These are phyloP conservation scores for Pythium vanterpoolii DNA, from an alignment of 352 stramenopile genomes.

Conservation along the genomic window DNA sequence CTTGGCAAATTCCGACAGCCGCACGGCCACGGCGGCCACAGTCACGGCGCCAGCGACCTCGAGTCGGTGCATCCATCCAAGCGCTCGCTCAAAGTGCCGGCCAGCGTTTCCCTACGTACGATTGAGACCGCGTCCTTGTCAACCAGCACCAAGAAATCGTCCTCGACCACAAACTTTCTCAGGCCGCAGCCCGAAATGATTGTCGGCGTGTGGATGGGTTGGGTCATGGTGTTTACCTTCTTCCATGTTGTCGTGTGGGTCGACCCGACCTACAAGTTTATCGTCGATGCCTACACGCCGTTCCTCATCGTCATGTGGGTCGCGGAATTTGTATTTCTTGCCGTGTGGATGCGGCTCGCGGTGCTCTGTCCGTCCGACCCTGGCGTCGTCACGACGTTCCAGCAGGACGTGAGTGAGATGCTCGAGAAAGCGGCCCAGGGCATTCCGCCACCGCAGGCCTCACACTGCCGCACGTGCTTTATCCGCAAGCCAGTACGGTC, in stretches of 20 bases:
- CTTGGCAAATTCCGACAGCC: slow-evolving; percentile 35
- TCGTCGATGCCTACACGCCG: slow-evolving; percentile 27
- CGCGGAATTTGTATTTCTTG: slow-evolving; percentile 45
- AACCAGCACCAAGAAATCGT: not conserved
- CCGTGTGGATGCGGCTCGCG: slow-evolving; percentile 46
- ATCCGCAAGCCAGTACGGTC: slow-evolving; percentile 69
- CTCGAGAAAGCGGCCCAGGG: slow-evolving; percentile 41
- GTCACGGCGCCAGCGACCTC: slow-evolving; percentile 35
- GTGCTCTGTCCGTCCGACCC: slow-evolving; percentile 60
- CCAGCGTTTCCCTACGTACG: slow-evolving; percentile 8
- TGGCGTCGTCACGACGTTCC: slow-evolving; percentile 46
- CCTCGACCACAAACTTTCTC: slow-evolving; percentile 5
- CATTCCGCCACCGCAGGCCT: slow-evolving; percentile 34
- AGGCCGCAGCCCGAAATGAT: slow-evolving; percentile 60
- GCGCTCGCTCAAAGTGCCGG: slow-evolving; percentile 6
- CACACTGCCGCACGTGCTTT: slow-evolving; percentile 70
- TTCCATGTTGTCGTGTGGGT: slow-evolving; percentile 65
- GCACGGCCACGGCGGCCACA: slow-evolving; percentile 44
- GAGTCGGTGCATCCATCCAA: slow-evolving; percentile 27
- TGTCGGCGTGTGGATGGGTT: slow-evolving; percentile 79
- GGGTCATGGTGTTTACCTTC: slow-evolving; percentile 66
- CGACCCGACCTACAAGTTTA: slow-evolving; percentile 37
- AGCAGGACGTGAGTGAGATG: slow-evolving; percentile 50
- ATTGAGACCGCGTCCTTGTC: slow-evolving; percentile 2
- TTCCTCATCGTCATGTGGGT: slow-evolving; percentile 42